Evolutionary conservation across 2,329 filamentous ascomycete species (phyloP).

Genomic region (Aspergillus nomiae): DNA sequence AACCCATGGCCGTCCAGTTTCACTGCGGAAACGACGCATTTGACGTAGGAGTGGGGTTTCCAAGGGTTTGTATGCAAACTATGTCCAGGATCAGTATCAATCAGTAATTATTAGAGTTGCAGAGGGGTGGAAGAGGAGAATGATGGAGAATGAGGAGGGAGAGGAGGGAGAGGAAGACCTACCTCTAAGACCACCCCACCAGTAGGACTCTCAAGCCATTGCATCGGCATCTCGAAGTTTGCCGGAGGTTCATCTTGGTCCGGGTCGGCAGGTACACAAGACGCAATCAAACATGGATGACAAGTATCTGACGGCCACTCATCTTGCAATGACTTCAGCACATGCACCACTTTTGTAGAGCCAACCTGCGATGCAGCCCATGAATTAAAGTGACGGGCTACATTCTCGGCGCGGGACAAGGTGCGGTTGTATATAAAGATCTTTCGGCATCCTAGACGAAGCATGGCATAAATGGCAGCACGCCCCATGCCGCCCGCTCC

Average conservation of each 20-base stretch:
- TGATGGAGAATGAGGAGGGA: background rate
- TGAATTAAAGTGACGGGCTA: constrained; percentile 69
- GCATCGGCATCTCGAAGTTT: constrained; percentile 67
- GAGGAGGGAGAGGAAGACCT: background rate
- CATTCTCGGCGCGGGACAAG: constrained; percentile 63
- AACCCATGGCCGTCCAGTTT: constrained; percentile 62
- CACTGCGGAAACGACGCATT: constrained; percentile 61
- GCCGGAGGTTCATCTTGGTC: constrained; percentile 66
- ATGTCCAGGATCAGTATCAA: background rate
- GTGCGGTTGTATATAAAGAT: constrained; percentile 77
- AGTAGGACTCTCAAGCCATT: constrained; percentile 72
- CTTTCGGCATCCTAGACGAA: constrained; percentile 74
- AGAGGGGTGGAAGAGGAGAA: background rate
- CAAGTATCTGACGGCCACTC: constrained; percentile 66
- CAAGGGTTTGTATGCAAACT: constrained; percentile 68
- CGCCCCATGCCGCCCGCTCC: constrained; percentile 75
- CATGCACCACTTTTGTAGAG: constrained; percentile 42
- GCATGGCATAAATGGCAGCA: constrained; percentile 75
- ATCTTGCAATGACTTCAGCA: constrained; percentile 61
- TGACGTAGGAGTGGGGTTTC: constrained; percentile 72
- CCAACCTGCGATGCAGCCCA: constrained; percentile 45
- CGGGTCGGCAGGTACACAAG: constrained; percentile 72
- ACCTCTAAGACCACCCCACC: constrained; percentile 76
- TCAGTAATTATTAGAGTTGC: background rate
- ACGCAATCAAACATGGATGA: constrained; percentile 72